phyloP scores from a whole-genome alignment of 23 red algal genomes.

The Gracilaria gracilis region DNA sequence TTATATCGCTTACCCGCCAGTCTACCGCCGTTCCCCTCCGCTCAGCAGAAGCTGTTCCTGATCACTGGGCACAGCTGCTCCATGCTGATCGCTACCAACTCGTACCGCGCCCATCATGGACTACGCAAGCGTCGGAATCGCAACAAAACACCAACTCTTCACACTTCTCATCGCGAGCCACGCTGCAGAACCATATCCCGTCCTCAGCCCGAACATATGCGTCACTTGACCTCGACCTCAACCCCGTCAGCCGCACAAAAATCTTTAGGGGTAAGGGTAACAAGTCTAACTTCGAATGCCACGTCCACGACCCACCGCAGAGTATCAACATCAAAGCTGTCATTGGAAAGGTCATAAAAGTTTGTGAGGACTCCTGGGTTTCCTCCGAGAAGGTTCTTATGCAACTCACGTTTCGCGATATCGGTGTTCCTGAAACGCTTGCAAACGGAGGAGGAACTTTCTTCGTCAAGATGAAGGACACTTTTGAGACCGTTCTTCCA shows the following conservation, averaged over 20 bases:
- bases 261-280: conserved; percentile 12
- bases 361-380: conserved; percentile 15
- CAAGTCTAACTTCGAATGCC: conserved; percentile 47
- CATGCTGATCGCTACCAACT: conserved; percentile 30
- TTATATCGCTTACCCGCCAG: conserved; percentile 7
- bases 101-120: conserved; percentile 18
- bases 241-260: neutral
- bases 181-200: neutral
- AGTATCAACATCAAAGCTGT: neutral
- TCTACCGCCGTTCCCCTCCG: conserved; percentile 19
- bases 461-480: conserved; percentile 52
- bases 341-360: neutral
- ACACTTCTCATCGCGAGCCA: neutral
- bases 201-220: neutral
- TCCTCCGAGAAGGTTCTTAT: conserved; percentile 24
- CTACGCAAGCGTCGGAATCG: neutral
- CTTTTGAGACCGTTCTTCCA: conserved; percentile 55
- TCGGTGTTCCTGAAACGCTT: conserved; percentile 19
- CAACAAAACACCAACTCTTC: too few relatives aligned
- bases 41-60: neutral
- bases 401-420: conserved; percentile 7
- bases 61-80: conserved; percentile 62
- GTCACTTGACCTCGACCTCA: neutral
- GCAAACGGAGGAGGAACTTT: conserved; percentile 61
- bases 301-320: conserved; percentile 26